Base-by-base conservation (phyloP, 176 grass and related monocot species). In the Aegilops longissima region DNA sequence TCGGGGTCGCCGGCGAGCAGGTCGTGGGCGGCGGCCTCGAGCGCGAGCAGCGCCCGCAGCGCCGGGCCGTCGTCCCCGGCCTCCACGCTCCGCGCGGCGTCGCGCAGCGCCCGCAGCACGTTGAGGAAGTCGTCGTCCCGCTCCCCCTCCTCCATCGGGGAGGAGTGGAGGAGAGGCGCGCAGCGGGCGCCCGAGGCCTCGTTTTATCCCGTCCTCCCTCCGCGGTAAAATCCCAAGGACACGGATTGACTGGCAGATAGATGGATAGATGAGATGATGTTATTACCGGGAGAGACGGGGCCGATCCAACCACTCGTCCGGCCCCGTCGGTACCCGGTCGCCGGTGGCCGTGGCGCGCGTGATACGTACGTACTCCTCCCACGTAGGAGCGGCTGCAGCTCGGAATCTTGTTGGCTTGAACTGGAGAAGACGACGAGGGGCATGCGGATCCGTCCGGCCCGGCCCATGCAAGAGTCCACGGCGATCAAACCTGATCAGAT, bases 11-110 rank as follows among this genome's bases (percentile, higher is more conserved):
- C 89, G 36, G 83, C 76, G 42, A 99, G 86, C 76, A 94, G 97
- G 88, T 99, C 90, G 18, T 91, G 80, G 62, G 89, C 90, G 84
- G 85, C 81, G 23, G 85, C 85, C 25, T 91, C 82, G 34, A 99
- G 97, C 51, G 87, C 89, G 38, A 99, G 88, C 3, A 99, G 94
- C 38, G 94, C 92, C 23, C 75, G 86, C 72, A 96, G 47, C 34
- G 97, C 88, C 4, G 85, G 80, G 0, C 82, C 86, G 20, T 31
- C 34, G 2, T 11, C 17, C 4, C 75, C 80, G 30, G 40, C n/a
- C 51, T 91, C 63, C 0, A 95, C 84, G 17, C 25, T 77, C 20
- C 83, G 34, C 0, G 93, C 84, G 75, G 93, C 89, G 84, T 90
- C 81, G 20, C 85, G 82, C 16, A 95, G 86, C 0, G 91, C 93